Conservation (phyloP, 1,284 basidiomycete species). For the Ustilago hordei region DNA sequence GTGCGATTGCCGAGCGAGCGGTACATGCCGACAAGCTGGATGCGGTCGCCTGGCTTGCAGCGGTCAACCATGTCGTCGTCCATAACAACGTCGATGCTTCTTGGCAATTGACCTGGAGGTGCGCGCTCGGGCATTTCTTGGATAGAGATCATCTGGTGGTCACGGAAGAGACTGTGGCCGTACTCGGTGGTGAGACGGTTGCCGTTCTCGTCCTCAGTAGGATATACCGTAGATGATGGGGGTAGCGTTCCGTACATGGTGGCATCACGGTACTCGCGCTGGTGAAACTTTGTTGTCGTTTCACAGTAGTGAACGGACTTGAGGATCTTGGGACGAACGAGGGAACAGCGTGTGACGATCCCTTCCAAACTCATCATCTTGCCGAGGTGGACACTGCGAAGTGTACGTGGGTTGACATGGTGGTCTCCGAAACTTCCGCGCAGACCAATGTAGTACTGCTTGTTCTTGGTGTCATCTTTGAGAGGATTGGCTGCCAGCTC, state of each 20-base stretch:
- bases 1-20: slow-evolving; percentile 89
- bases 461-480: slow-evolving; percentile 85
- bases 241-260: slow-evolving; percentile 83
- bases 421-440: slow-evolving; percentile 99
- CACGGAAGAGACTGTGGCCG: slow-evolving; percentile 90
- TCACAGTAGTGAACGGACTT: slow-evolving; percentile 96
- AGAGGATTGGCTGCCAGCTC: slow-evolving; percentile 80
- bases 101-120: slow-evolving; percentile 93
- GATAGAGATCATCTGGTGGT: slow-evolving; percentile 96
- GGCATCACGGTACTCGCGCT: slow-evolving; percentile 91
- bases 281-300: slow-evolving; percentile 84
- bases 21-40: slow-evolving; percentile 96
- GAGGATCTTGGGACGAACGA: slow-evolving; percentile 98
- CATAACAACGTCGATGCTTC: slow-evolving; percentile 93
- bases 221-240: slow-evolving; percentile 72
- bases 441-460: slow-evolving; percentile 82
- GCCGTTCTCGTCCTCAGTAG: slow-evolving; percentile 90
- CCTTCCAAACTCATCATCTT: slow-evolving; percentile 98
- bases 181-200: slow-evolving; percentile 90
- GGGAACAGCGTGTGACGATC: slow-evolving; percentile 95
- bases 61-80: slow-evolving; percentile 97
- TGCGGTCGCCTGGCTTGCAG: slow-evolving; percentile 97
- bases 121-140: slow-evolving; percentile 99
- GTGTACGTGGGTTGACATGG: slow-evolving; percentile 93
- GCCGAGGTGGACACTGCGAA: slow-evolving; percentile 87